These are phyloP conservation scores for Monoraphidium neglectum DNA, from an alignment of 139 green algal genomes.

Conservation along the genomic window DNA sequence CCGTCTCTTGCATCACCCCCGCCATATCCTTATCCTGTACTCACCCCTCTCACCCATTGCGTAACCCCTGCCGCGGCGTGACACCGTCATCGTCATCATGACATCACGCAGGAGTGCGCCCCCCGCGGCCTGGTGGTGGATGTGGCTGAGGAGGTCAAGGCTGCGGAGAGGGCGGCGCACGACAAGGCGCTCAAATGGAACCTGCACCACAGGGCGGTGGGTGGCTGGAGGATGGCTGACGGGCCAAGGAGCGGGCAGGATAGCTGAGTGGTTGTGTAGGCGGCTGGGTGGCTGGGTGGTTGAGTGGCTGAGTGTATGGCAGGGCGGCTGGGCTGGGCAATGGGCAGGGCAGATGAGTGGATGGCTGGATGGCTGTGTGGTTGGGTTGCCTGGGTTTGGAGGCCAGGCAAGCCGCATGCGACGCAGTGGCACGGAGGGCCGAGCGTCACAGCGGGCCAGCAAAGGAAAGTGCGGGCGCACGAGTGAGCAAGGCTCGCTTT, in stretches of 20 bases:
- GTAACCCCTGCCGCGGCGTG: no score
- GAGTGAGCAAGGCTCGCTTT: neutral
- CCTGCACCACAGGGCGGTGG: neutral
- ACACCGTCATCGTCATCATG: no score
- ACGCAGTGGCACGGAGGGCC: no score
- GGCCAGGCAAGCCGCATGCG: no score
- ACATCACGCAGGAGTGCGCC: constrained; percentile 31
- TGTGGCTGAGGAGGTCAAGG: constrained; percentile 30
- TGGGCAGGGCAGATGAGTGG: no score
- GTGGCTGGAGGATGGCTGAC: no score
- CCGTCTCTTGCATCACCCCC: no score
- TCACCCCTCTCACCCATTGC: neutral
- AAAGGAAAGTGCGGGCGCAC: neutral
- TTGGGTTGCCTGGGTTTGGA: no score
- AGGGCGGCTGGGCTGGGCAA: neutral
- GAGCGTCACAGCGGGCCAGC: neutral
- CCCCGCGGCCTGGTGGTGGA: constrained; percentile 34
- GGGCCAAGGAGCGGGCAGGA: no score
- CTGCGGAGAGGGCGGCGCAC: neutral
- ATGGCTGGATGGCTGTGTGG: no score
- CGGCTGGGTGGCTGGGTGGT: neutral
- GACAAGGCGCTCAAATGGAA: neutral
- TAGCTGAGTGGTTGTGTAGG: no score
- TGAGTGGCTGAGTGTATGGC: neutral
- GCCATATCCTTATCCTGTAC: no score